Evolutionary conservation across 257 asterid species (phyloP).

Genomic region (Euphrasia confusa): DNA sequence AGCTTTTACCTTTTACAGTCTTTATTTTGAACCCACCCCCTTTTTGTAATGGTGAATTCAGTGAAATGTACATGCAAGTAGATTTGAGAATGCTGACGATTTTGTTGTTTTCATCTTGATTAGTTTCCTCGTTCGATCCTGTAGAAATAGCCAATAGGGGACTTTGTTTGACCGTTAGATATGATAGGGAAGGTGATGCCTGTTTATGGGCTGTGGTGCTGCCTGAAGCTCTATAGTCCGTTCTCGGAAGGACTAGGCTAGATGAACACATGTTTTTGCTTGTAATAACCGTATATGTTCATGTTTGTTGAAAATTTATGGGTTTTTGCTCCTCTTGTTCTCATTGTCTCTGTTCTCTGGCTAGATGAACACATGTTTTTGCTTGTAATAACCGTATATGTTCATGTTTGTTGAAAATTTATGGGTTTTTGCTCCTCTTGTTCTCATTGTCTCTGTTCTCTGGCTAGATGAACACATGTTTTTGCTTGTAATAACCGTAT

Average conservation of each 20-base stretch:
- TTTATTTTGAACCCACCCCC: neutral
- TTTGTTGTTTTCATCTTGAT: neutral
- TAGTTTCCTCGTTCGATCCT: neutral
- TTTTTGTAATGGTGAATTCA: neutral
- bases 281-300: constrained; percentile 14
- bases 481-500: constrained; percentile 6
- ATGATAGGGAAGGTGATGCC: neutral
- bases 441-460: neutral
- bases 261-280: neutral
- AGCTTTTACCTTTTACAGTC: constrained; percentile 4
- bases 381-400: constrained; percentile 8
- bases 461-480: neutral
- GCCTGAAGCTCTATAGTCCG: no score
- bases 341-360: neutral
- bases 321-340: neutral
- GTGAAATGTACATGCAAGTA: constrained; percentile 1
- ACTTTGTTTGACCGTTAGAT: neutral
- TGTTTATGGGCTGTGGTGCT: no score
- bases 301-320: constrained; percentile 18
- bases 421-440: neutral
- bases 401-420: constrained; percentile 24
- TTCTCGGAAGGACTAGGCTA: no score
- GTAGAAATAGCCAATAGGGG: neutral
- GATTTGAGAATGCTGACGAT: constrained; percentile 1
- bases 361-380: neutral